Evolutionary conservation across 345 rosid genomes (phyloP).

Genomic region (Stellera chamaejasme): DNA sequence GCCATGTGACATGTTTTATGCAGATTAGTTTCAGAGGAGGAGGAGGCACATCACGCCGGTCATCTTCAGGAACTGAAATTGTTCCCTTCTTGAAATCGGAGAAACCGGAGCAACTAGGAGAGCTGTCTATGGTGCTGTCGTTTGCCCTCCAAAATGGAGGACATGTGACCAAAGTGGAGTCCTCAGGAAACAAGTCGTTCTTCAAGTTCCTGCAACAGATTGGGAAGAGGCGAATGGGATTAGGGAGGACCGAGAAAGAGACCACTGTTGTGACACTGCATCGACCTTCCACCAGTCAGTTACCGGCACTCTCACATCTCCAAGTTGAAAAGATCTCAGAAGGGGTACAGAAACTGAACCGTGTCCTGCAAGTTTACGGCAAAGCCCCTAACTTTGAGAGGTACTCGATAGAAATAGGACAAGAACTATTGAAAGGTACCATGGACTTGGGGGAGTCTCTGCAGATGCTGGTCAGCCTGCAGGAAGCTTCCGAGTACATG

Average conservation of each 20-base stretch:
- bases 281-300: conserved; percentile 26
- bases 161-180: conserved; percentile 42
- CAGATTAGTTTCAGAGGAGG: conserved; percentile 39
- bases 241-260: conserved; percentile 34
- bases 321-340: conserved; percentile 71
- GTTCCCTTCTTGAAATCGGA: conserved; percentile 41
- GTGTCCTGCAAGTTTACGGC: conserved; percentile 66
- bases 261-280: conserved; percentile 15
- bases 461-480: conserved; percentile 69
- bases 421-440: conserved; percentile 70
- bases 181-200: conserved; percentile 39
- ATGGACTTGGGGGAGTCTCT: conserved; percentile 73
- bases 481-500: conserved; percentile 58
- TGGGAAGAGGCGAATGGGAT: conserved; percentile 43
- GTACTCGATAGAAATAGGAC: conserved; percentile 69
- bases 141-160: conserved; percentile 78
- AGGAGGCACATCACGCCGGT: conserved; percentile 15
- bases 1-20: conserved; percentile 11
- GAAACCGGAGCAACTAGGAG: conserved; percentile 38
- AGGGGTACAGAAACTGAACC: conserved; percentile 69
- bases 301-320: conserved; percentile 49
- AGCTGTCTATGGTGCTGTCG: conserved; percentile 60
- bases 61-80: conserved; percentile 31
- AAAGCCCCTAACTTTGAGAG: conserved; percentile 49
- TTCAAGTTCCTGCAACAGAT: conserved; percentile 57